Conservation (phyloP, 2,329 filamentous ascomycete genomes). For the Periconia digitata region DNA sequence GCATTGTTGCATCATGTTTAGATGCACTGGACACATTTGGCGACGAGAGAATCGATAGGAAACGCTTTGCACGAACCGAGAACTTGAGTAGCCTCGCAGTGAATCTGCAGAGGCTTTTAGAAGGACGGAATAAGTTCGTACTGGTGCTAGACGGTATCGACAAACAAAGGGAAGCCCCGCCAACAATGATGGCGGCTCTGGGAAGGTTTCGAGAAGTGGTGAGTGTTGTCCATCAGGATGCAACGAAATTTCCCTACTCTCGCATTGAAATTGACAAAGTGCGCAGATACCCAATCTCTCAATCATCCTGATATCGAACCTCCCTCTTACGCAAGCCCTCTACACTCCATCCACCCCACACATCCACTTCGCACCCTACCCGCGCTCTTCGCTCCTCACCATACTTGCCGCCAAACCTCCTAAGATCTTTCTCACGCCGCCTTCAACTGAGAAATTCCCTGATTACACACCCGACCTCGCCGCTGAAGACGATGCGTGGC, state of each 20-base stretch:
- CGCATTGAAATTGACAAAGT: not conserved
- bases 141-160: conserved; percentile 89
- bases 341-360: conserved; percentile 72
- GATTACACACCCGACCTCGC: conserved; percentile 51
- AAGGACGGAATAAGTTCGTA: conserved; percentile 65
- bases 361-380: conserved; percentile 82
- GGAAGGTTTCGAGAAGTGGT: conserved; percentile 81
- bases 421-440: conserved; percentile 48
- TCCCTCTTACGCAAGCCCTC: conserved; percentile 69
- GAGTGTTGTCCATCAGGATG: conserved; percentile 37
- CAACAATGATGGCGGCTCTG: conserved; percentile 77
- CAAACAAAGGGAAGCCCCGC: conserved; percentile 74
- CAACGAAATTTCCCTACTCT: too few relatives aligned
- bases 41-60: conserved; percentile 36
- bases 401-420: conserved; percentile 64
- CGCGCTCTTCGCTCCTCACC: conserved; percentile 73
- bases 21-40: conserved; percentile 47
- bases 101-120: conserved; percentile 67
- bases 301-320: conserved; percentile 74
- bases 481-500: conserved; percentile 63
- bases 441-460: conserved; percentile 43
- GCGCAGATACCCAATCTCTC: conserved; percentile 75
- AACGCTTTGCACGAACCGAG: conserved; percentile 69
- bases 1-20: conserved; percentile 59
- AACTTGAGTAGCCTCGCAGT: conserved; percentile 75